Evolutionary conservation across 192 early-diverging fungal genomes (phyloP).

Genomic region (Geranomyces variabilis): DNA sequence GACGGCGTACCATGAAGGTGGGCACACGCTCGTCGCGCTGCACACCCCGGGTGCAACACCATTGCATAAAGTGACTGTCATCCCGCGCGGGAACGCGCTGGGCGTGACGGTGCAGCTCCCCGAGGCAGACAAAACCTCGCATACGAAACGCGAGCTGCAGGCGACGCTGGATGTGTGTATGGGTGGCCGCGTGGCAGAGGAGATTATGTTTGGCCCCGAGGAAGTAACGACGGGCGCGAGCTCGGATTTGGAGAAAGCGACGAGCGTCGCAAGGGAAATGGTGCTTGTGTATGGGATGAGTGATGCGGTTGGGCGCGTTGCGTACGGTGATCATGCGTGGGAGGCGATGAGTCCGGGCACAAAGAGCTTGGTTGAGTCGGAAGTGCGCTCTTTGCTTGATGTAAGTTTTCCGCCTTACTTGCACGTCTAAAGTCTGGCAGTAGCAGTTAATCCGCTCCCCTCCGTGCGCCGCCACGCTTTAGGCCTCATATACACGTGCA

Average conservation of each 20-base stretch:
- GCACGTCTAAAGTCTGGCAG: too few relatives aligned
- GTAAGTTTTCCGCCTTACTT: too few relatives aligned
- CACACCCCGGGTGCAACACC: slow-evolving; percentile 96
- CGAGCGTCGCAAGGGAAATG: slow-evolving; percentile 87
- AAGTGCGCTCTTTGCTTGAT: slow-evolving; percentile 78
- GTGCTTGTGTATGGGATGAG: slow-evolving; percentile 93
- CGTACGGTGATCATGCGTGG: slow-evolving; percentile 76
- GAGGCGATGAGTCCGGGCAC: slow-evolving; percentile 70
- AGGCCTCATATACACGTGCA: slow-evolving; percentile 72
- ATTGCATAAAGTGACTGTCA: slow-evolving; percentile 97
- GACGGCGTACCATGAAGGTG: slow-evolving; percentile 99
- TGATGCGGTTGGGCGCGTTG: slow-evolving; percentile 87
- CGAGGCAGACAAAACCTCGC: slow-evolving; percentile 81
- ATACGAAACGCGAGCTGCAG: slow-evolving; percentile 80
- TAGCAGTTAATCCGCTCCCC: too few relatives aligned
- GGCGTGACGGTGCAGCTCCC: slow-evolving; percentile 93
- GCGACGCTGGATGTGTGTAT: slow-evolving; percentile 95
- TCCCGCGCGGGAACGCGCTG: slow-evolving; percentile 88
- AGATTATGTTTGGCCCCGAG: slow-evolving; percentile 92
- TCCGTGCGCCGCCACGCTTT: too few relatives aligned
- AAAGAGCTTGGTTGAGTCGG: slow-evolving; percentile 82
- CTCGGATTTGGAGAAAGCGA: slow-evolving; percentile 90
- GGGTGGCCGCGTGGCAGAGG: slow-evolving; percentile 98
- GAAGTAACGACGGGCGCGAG: slow-evolving; percentile 93
- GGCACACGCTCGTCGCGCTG: slow-evolving; percentile 92